Evolutionary conservation across 2,329 filamentous ascomycete genomes (phyloP).

Genomic region (Lasiodiplodia citricola): DNA sequence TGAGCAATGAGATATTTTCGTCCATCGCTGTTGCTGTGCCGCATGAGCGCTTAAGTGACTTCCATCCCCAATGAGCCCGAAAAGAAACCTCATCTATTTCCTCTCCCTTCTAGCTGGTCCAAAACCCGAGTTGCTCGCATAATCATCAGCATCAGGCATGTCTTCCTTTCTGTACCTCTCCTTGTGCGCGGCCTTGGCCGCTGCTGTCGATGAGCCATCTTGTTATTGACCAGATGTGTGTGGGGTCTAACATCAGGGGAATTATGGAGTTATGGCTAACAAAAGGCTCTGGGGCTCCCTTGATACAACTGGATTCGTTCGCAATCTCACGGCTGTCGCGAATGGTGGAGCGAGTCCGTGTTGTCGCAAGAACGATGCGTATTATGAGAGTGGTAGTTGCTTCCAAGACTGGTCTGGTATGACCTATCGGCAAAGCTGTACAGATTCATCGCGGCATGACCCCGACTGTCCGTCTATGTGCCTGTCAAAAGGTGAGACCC

Average conservation of each 20-base stretch:
- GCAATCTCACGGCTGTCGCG: slow-evolving; percentile 22
- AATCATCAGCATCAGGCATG: not conserved
- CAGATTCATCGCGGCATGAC: slow-evolving; percentile 5
- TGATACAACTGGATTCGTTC: slow-evolving; percentile 14
- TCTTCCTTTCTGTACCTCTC: not conserved
- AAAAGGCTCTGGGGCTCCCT: not conserved
- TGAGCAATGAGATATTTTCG: too few relatives aligned
- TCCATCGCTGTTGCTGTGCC: too few relatives aligned
- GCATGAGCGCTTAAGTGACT: too few relatives aligned
- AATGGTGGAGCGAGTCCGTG: slow-evolving; percentile 16
- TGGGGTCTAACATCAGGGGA: too few relatives aligned
- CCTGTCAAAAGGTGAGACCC: slow-evolving; percentile 2
- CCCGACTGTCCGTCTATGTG: slow-evolving; percentile 11
- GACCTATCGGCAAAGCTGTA: slow-evolving; percentile 21
- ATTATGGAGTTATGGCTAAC: too few relatives aligned
- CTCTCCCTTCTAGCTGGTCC: not conserved
- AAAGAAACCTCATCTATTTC: not conserved
- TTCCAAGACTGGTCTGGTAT: slow-evolving; percentile 26
- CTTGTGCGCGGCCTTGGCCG: not conserved
- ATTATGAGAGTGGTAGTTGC: slow-evolving; percentile 22
- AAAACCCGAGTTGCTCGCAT: not conserved
- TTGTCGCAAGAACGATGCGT: slow-evolving; percentile 19
- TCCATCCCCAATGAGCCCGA: too few relatives aligned
- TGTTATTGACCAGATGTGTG: slow-evolving; percentile 18
- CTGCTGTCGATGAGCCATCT: not conserved